Conservation (phyloP, 192 early-diverging fungal species). For the Chytriomyces confervae region DNA sequence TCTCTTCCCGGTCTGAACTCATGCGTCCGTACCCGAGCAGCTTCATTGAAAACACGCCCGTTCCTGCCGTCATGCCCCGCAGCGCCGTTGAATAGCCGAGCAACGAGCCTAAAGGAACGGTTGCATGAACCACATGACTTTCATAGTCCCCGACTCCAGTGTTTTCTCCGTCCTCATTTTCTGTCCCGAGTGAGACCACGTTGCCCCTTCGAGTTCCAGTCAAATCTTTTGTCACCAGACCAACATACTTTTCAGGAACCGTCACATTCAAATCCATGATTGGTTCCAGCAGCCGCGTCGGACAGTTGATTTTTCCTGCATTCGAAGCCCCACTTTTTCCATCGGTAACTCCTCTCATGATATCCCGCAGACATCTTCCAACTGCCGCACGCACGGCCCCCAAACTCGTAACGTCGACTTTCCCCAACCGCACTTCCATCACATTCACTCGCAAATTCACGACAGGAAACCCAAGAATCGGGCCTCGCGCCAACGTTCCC, state of each 20-base stretch:
- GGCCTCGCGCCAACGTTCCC: slow-evolving; percentile 74
- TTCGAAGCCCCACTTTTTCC: background rate
- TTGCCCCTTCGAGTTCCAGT: slow-evolving; percentile 77
- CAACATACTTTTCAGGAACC: slow-evolving; percentile 75
- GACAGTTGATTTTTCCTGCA: background rate
- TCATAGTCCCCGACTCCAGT: slow-evolving; percentile 41
- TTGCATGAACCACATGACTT: slow-evolving; percentile 59
- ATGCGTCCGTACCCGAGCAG: slow-evolving; percentile 82
- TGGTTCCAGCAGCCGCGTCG: slow-evolving; percentile 73
- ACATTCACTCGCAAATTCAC: slow-evolving; percentile 52
- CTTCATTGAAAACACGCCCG: slow-evolving; percentile 83
- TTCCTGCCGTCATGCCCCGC: slow-evolving; percentile 87
- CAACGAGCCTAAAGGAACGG: slow-evolving; percentile 80
- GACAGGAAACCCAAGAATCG: slow-evolving; percentile 79
- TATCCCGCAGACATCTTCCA: slow-evolving; percentile 52
- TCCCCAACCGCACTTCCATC: slow-evolving; percentile 28
- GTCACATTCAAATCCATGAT: slow-evolving; percentile 77
- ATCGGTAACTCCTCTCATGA: slow-evolving; percentile 41
- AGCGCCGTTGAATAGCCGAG: slow-evolving; percentile 83
- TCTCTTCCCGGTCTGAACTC: slow-evolving; percentile 71
- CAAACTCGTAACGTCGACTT: slow-evolving; percentile 40
- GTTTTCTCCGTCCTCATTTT: slow-evolving; percentile 29
- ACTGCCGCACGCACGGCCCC: slow-evolving; percentile 54
- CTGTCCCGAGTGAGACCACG: slow-evolving; percentile 60
- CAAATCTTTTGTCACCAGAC: slow-evolving; percentile 80